phyloP scores from a whole-genome alignment of 176 grass and related monocot species.

The Oryza coarctata region DNA sequence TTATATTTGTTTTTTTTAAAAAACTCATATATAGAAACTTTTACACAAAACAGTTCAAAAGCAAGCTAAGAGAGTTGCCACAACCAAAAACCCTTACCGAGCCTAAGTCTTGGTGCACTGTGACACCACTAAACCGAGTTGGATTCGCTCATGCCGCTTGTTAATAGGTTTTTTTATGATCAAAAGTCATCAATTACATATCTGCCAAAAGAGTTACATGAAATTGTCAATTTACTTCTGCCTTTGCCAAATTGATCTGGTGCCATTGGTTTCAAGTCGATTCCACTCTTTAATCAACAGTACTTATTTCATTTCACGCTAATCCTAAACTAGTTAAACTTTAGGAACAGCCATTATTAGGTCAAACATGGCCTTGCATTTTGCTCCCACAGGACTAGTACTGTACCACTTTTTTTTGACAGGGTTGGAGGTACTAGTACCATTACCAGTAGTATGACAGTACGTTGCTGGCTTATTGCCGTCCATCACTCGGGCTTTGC shows the following conservation, averaged over 20 bases:
- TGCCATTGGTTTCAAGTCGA: background rate
- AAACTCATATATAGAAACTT: no score
- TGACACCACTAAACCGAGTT: no score
- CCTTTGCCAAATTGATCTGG: background rate
- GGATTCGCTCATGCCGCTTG: background rate
- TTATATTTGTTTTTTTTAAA: no score
- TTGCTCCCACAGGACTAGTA: background rate
- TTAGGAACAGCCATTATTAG: constrained; percentile 33
- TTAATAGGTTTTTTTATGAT: background rate
- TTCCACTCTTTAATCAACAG: background rate
- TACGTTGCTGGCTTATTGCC: background rate
- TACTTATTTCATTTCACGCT: background rate
- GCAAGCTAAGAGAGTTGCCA: no score
- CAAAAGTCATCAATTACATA: background rate
- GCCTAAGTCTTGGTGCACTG: no score
- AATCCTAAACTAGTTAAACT: background rate
- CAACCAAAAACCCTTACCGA: no score
- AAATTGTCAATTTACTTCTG: background rate
- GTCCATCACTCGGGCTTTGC: background rate
- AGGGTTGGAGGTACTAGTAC: background rate
- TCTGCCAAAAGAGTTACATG: background rate
- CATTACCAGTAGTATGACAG: background rate
- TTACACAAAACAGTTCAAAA: no score
- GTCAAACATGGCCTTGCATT: background rate
- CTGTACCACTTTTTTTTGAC: background rate